Base-by-base conservation (phyloP, 78 protist genomes). In the Tieghemostelium lacteum region DNA sequence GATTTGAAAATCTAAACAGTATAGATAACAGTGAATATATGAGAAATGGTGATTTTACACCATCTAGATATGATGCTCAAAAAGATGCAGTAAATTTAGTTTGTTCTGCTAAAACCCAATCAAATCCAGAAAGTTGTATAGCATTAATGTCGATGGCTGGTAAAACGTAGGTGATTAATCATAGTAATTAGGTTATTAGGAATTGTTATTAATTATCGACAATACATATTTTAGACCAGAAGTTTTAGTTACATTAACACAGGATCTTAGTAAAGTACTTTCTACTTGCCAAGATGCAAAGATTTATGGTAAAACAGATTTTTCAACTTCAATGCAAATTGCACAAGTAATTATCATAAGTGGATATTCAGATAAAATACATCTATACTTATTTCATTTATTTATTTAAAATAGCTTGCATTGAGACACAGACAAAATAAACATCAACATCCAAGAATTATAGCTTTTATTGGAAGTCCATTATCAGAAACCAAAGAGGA, bases 391-490 rank as follows among this genome's bases (percentile, higher is more conserved):
- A 29, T 80, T 37, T 14, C 20, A 22, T 3, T 70, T 10, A n/a
- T 87, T 22, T 33, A 28, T 4, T 19, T 54, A 2, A n/a, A 37
- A 22, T 28, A 70, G 95, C 93, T 97, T 12, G 97, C 92, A 34
- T 64, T 97, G n/a, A 92, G 95, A 92, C 99, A 97, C 49, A 34
- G 99, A 26, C 97, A 75, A 62, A 94, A 95, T 92, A 96, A 95
- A 85, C 75, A 94, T 54, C 98, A 96, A 72, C 73, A 94, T 17
- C 99, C 95, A 70, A 96, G 99, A 67, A 95, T 97, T 65, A 62
- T 97, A 40, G 94, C 88, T 2, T 97, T 97, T 63, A 97, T 97
- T 33, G 99, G 99, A 10, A 60, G 92, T 54, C 99, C 99, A 29
- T 50, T 97, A 0, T 62, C 61, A 87, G 80, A 85, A 26, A 80